These are phyloP conservation scores for Vitis hybrid DNA, from an alignment of 177 flowering plant genomes.

Conservation along the genomic window DNA sequence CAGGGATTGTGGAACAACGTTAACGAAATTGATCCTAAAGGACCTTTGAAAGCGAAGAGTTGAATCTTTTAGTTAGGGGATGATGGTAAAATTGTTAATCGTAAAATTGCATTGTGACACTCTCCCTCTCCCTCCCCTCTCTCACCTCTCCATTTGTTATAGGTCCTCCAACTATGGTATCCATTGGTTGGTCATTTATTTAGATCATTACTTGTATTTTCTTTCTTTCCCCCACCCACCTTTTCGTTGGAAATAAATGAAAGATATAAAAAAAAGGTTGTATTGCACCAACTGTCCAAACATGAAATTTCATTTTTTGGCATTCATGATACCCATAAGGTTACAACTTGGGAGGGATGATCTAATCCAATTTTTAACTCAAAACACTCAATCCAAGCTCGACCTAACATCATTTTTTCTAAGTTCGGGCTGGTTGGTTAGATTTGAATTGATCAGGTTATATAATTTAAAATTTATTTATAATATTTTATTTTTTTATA, in stretches of 20 bases:
- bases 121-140: not conserved
- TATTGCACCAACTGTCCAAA: not conserved
- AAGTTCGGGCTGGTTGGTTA: no score
- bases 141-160: not conserved
- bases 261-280: not conserved
- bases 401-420: no score
- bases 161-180: not conserved
- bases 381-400: no score
- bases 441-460: no score
- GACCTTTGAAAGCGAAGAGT: not conserved
- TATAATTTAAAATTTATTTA: no score
- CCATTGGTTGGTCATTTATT: slow-evolving; percentile 12
- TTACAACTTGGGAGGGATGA: no score
- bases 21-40: not conserved
- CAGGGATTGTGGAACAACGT: not conserved
- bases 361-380: no score
- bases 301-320: no score
- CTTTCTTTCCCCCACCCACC: not conserved
- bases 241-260: not conserved
- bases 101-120: slow-evolving; percentile 5
- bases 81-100: not conserved
- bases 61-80: not conserved
- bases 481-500: no score
- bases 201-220: slow-evolving; percentile 5
- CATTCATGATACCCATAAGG: no score